Base-by-base conservation (phyloP, 768 basidiomycete species). In the Hemileccinum rubropunctum region DNA sequence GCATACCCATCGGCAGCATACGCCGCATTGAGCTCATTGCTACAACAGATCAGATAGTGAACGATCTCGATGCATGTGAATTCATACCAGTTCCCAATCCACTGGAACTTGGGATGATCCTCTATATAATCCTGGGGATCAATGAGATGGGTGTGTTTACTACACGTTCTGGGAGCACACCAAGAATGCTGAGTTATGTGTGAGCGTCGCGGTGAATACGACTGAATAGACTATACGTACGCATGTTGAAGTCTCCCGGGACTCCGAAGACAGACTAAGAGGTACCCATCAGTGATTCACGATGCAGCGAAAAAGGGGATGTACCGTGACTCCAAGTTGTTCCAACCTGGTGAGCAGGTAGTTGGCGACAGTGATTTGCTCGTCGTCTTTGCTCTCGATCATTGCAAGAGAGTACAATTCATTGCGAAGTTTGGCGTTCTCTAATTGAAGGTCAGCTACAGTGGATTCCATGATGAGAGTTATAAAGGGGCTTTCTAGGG, bases 1-100 rank as follows among this genome's bases (percentile, higher is more conserved):
- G 94, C 91, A 66, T 95, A 95, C 11, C 94, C 94, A 61, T 95
- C 93, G 0, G 91, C 91, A 14, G 94, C 94, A 67, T 97, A 97
- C 0, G 90, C 77, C 0, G 91, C 88, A 56, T 94, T 91, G 41
- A 94, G 75, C 63, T 93, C 88, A 53, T 91, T 91, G 57, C 88
- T 89, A 51, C 14, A 23, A 40, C 5, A 14, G 3, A 27, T 65
- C 30, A 60, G 36, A n/a, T 4, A 20, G 7, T 9, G 32, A 0
- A 9, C 4, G 3, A 9, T 9, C 28, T 20, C 6, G 1, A n/a
- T n/a, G 11, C 4, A 46, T 8, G 13, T 23, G 38, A 14, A 10
- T 0, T 71, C 6, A 23, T 66, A 86, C 86, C 87, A 89, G 62
- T 91, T 89, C 6, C 93, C 94, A 46, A 94, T 78, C 93, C 93